phyloP scores from a whole-genome alignment of 2,329 filamentous ascomycete genomes.

The Clonostachys sp. region DNA sequence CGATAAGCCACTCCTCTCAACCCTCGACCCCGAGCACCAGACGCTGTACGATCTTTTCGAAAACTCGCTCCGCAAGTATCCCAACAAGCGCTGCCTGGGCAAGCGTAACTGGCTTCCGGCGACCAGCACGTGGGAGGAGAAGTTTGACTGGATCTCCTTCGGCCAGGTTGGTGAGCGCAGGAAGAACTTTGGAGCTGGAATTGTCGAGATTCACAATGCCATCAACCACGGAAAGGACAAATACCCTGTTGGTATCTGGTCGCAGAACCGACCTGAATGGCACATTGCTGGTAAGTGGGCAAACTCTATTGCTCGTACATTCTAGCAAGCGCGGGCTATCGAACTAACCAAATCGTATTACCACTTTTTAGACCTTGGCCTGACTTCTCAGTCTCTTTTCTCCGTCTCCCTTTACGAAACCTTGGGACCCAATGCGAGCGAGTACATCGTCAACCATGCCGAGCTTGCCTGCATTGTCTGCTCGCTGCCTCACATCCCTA shows the following conservation, averaged over 20 bases:
- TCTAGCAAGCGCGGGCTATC: background rate
- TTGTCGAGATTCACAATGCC: slow-evolving; percentile 76
- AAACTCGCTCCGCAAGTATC: slow-evolving; percentile 52
- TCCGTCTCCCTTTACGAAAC: slow-evolving; percentile 96
- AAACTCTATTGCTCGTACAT: background rate
- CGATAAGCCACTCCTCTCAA: slow-evolving; percentile 66
- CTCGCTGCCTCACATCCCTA: slow-evolving; percentile 75
- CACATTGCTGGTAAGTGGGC: slow-evolving; percentile 63
- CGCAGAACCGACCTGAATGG: slow-evolving; percentile 83
- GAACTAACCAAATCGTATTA: background rate
- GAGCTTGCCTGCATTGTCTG: slow-evolving; percentile 71
- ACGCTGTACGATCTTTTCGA: slow-evolving; percentile 84
- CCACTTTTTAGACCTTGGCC: slow-evolving; percentile 64
- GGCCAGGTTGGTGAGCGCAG: slow-evolving; percentile 72
- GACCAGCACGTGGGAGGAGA: slow-evolving; percentile 67
- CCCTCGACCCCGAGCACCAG: slow-evolving; percentile 63
- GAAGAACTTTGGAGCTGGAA: slow-evolving; percentile 78
- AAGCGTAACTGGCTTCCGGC: slow-evolving; percentile 72
- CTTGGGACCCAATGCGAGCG: slow-evolving; percentile 82
- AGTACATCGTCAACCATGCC: slow-evolving; percentile 94
- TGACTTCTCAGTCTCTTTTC: slow-evolving; percentile 81
- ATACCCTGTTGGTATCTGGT: slow-evolving; percentile 80
- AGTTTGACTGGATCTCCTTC: slow-evolving; percentile 83
- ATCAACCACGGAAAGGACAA: slow-evolving; percentile 58
- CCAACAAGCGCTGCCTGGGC: slow-evolving; percentile 72